A percentile compares a stretch with the other conserved stretches of the same genome.
phyloP scores from a whole-genome alignment of 495 filamentous ascomycete genomes.

The Patellaria atrata region DNA sequence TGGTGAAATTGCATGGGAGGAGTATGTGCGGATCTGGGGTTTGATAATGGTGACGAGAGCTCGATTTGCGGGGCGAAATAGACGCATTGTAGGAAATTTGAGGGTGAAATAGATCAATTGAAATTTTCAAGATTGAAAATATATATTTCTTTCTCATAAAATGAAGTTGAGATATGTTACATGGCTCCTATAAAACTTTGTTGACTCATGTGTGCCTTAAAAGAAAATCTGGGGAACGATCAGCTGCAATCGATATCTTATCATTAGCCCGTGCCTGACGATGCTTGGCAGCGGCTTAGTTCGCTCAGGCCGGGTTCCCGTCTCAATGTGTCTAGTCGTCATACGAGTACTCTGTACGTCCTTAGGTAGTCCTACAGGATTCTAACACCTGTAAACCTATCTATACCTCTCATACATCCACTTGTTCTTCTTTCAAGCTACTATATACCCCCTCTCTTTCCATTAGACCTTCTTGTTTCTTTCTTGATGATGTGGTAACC shows the following conservation, averaged over 20 bases:
- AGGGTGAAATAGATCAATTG: constrained; percentile 9
- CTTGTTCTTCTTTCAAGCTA: no score
- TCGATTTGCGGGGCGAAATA: constrained; percentile 9
- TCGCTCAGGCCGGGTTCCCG: no score
- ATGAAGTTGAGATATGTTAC: no score
- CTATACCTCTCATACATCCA: no score
- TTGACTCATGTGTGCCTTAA: no score
- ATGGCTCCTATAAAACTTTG: no score
- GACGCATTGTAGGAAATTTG: constrained; percentile 9
- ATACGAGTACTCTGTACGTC: background rate
- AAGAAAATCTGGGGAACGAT: constrained; percentile 10
- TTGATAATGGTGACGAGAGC: constrained; percentile 13
- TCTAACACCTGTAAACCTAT: no score
- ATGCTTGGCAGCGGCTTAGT: background rate
- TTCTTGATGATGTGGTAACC: constrained; percentile 5
- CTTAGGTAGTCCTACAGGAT: no score
- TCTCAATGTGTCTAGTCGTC: constrained; percentile 2
- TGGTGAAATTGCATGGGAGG: constrained; percentile 19
- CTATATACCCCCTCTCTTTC: background rate
- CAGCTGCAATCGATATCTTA: background rate
- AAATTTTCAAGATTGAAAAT: constrained; percentile 9
- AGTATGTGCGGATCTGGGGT: constrained; percentile 10
- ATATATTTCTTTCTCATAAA: no score
- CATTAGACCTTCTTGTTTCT: background rate
- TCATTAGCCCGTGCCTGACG: background rate